phyloP scores from a whole-genome alignment of 345 rosid genomes.

The Stellera chamaejasme region DNA sequence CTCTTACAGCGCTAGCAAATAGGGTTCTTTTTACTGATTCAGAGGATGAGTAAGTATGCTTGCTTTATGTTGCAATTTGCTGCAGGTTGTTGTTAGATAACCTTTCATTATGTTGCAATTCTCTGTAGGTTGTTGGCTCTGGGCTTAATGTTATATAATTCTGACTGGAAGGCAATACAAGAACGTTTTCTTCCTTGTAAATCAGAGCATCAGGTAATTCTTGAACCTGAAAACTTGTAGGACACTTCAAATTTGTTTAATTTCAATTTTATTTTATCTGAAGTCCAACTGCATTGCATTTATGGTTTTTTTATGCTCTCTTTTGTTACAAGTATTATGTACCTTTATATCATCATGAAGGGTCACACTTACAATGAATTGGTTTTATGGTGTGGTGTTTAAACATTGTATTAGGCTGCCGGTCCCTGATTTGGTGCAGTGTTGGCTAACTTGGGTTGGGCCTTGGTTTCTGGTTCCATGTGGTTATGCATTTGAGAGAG shows the following conservation, averaged over 20 bases:
- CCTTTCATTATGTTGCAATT: slow-evolving; percentile 5
- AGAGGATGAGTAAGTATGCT: slow-evolving; percentile 84
- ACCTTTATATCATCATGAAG: too few relatives aligned
- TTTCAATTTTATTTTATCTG: too few relatives aligned
- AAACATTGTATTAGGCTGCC: too few relatives aligned
- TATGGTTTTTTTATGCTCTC: too few relatives aligned
- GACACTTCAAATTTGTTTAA: background rate
- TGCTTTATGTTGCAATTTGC: slow-evolving; percentile 10
- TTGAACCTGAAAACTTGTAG: slow-evolving; percentile 5
- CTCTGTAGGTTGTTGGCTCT: slow-evolving; percentile 68
- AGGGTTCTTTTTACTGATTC: slow-evolving; percentile 87
- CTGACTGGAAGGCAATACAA: slow-evolving; percentile 94
- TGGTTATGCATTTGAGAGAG: too few relatives aligned
- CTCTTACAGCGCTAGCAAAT: slow-evolving; percentile 58
- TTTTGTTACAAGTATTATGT: too few relatives aligned
- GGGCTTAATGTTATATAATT: slow-evolving; percentile 81
- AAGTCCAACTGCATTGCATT: too few relatives aligned
- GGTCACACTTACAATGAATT: too few relatives aligned
- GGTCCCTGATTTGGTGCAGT: too few relatives aligned
- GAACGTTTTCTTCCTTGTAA: slow-evolving; percentile 96
- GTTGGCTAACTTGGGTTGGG: too few relatives aligned
- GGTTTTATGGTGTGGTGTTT: too few relatives aligned
- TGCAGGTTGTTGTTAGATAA: background rate
- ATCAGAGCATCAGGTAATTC: slow-evolving; percentile 80
- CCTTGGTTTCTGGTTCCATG: too few relatives aligned